Conservation (phyloP, 192 early-diverging fungal species). For the Lunasporangiospora selenospora region DNA sequence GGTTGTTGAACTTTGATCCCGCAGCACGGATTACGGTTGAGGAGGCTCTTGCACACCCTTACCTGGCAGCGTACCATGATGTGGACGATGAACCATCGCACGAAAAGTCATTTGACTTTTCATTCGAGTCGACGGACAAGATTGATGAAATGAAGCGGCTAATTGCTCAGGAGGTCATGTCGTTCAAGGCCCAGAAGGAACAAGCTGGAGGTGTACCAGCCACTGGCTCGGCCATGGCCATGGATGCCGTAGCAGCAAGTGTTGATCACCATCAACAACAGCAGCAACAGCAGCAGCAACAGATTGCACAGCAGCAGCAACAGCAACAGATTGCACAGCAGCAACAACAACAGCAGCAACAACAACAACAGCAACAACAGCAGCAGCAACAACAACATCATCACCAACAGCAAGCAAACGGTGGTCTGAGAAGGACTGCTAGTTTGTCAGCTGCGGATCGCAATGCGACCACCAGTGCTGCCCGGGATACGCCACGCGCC, state of each 20-base stretch:
- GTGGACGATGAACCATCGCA: constrained; percentile 85
- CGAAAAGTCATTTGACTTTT: constrained; percentile 77
- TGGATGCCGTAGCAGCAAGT: background rate
- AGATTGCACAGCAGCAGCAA: too few species aligned
- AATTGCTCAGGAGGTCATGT: constrained; percentile 83
- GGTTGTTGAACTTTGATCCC: constrained; percentile 93
- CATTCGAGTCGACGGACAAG: constrained; percentile 77
- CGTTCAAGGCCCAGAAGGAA: constrained; percentile 75
- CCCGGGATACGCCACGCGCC: constrained; percentile 49
- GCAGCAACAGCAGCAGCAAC: background rate
- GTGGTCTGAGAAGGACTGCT: constrained; percentile 21
- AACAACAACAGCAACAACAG: too few species aligned
- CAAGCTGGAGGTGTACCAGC: constrained; percentile 48
- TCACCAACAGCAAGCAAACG: constrained; percentile 29
- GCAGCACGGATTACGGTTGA: constrained; percentile 92
- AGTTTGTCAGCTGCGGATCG: constrained; percentile 59
- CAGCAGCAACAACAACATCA: constrained; percentile 7
- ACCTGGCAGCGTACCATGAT: constrained; percentile 93
- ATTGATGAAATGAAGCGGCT: constrained; percentile 84
- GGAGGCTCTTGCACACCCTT: constrained; percentile 91
- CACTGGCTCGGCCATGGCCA: constrained; percentile 18
- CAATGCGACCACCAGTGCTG: constrained; percentile 41
- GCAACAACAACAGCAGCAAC: too few species aligned
- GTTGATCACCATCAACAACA: background rate
- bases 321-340: too few species aligned